These are phyloP conservation scores for Rhodotorula toruloides DNA, from an alignment of 768 basidiomycete species.

Conservation along the genomic window DNA sequence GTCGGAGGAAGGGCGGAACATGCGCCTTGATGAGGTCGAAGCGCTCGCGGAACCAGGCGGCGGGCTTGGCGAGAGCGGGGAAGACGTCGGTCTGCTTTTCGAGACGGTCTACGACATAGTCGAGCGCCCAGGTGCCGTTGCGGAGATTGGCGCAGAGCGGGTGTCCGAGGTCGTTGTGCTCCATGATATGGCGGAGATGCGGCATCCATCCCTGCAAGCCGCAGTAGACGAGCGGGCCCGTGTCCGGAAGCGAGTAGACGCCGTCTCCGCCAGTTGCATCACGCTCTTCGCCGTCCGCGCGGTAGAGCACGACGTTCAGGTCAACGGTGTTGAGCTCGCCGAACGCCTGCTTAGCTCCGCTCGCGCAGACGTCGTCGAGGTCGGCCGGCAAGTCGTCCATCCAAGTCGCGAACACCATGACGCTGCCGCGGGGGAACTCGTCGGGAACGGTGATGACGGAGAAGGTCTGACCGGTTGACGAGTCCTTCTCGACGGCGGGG, in stretches of 20 bases:
- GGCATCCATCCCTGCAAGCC: slow-evolving; percentile 98
- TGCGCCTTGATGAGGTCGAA: slow-evolving; percentile 70
- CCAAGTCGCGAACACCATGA: slow-evolving; percentile 86
- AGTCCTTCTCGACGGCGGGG: slow-evolving; percentile 9
- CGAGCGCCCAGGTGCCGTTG: slow-evolving; percentile 83
- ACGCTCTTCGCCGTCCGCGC: slow-evolving; percentile 82
- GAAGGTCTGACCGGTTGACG: slow-evolving; percentile 50
- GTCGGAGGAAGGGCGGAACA: slow-evolving; percentile 80
- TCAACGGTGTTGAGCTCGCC: slow-evolving; percentile 71
- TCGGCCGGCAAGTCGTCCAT: slow-evolving; percentile 64
- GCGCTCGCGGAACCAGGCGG: slow-evolving; percentile 79
- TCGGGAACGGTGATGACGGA: slow-evolving; percentile 79
- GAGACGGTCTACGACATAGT: slow-evolving; percentile 72
- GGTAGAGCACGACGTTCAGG: slow-evolving; percentile 78
- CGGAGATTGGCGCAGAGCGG: slow-evolving; percentile 80
- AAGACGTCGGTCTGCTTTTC: slow-evolving; percentile 57
- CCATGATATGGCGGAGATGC: slow-evolving; percentile 73
- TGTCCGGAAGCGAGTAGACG: slow-evolving; percentile 69
- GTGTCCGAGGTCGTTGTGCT: slow-evolving; percentile 87
- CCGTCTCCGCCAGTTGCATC: slow-evolving; percentile 75
- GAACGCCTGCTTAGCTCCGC: slow-evolving; percentile 69
- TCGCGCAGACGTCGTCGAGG: slow-evolving; percentile 68
- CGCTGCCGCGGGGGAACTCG: slow-evolving; percentile 87
- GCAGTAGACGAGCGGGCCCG: slow-evolving; percentile 76
- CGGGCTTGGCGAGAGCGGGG: slow-evolving; percentile 65